These are phyloP conservation scores for Tylopilus sp. DNA, from an alignment of 1,284 basidiomycete species.

Conservation along the genomic window DNA sequence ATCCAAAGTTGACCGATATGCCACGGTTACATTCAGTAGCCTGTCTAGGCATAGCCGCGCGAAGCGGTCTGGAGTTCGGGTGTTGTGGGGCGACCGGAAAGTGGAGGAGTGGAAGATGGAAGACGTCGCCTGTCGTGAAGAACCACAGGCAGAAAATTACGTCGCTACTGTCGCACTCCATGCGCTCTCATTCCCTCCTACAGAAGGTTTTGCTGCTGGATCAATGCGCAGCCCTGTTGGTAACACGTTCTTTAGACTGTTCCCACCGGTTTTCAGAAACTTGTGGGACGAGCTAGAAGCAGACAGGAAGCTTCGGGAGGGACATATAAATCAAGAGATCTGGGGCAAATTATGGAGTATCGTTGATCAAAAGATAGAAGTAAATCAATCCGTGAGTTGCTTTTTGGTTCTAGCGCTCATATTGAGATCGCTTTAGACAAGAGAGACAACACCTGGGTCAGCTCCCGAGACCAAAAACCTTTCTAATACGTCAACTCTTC, in stretches of 20 bases:
- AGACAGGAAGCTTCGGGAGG: constrained; percentile 58
- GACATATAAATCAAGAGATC: constrained; percentile 60
- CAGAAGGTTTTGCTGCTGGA: constrained; percentile 59
- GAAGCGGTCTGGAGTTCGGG: constrained; percentile 64
- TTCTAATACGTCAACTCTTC: constrained; percentile 11
- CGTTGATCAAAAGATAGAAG: constrained; percentile 52
- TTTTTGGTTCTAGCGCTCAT: constrained; percentile 1
- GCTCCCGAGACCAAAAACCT: constrained; percentile 18
- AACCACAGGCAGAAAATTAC: constrained; percentile 86
- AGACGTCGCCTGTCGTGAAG: constrained; percentile 77
- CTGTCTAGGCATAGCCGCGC: constrained; percentile 69
- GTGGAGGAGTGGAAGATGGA: constrained; percentile 80
- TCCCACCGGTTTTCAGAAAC: constrained; percentile 84
- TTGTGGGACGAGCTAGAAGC: constrained; percentile 91
- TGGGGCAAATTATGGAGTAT: constrained; percentile 72
- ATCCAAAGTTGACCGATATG: constrained; percentile 67
- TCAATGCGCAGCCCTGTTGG: constrained; percentile 40
- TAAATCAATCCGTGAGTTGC: constrained; percentile 40
- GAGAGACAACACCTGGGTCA: constrained; percentile 32
- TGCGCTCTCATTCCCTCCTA: constrained; percentile 59
- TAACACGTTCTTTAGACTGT: constrained; percentile 62
- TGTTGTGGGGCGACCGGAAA: constrained; percentile 68
- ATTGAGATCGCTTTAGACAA: constrained; percentile 25
- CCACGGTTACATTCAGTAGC: constrained; percentile 63
- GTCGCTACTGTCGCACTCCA: constrained; percentile 85